Evolutionary conservation across 352 stramenopile species (phyloP), one percentile per base, ranked within the genome.

Genomic region (Phytopythium helicoides): DNA sequence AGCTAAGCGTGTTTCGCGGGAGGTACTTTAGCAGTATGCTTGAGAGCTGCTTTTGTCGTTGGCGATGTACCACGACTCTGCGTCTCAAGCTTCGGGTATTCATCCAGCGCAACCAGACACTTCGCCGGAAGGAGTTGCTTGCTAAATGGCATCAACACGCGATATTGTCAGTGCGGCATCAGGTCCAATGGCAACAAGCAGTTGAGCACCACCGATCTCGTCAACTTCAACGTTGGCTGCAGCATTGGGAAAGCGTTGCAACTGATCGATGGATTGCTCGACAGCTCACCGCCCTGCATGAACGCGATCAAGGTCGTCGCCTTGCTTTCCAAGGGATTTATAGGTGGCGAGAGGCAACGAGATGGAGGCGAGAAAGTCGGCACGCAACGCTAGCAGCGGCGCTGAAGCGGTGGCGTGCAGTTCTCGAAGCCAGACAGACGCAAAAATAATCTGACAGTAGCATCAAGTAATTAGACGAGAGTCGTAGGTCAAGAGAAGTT

Each of bases 211-310:
- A 54, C 8, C 57, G 41, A 6, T 19, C 19, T 6, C 55, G 55
- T 3, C 23, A 57, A 0, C 54, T 80, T 12, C 0, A 35, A 0
- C 7, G 15, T 10, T 68, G 55, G 45, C 68, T 83, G 23, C 56
- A 38, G 19, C 73, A 79, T 40, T 83, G 73, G 73, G 73, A 83
- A 50, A 80, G 66, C 25, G 73, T 79, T n/a, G 64, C 58, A 36
- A 84, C 70, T 8, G 73, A 84, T 23, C 44, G 25, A 35, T 84
- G 73, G 68, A 55, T 76, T 35, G 42, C 64, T 1, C 39, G 55
- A 3, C 54, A 68, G 8, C 54, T 83, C 12, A n/a, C 76, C 9
- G 9, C 28, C 9, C 28, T 33, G 28, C 28, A 33, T 33, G 28
- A 33, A 33, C 28, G 28, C 28, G 28, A 33, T 9, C 28, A 33